Evolutionary conservation across 139 green algal genomes (phyloP).

Genomic region (Chlamydomonas incerta): DNA sequence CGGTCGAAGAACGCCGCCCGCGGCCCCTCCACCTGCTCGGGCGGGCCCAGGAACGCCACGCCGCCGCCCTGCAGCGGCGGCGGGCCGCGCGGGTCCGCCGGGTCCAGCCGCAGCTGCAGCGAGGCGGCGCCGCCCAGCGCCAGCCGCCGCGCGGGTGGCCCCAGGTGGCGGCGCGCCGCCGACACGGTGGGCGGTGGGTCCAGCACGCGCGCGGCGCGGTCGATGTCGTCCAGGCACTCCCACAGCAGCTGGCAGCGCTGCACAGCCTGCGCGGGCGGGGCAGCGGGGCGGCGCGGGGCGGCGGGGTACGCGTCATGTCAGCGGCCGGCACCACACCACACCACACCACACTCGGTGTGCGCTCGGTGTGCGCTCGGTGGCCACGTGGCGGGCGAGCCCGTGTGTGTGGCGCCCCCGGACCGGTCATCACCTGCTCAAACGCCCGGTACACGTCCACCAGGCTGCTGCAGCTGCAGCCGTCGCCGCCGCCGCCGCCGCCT

Average conservation of each 20-base stretch:
- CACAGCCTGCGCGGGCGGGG: background rate
- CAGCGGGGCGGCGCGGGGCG: no score
- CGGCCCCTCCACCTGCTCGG: background rate
- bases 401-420: no score
- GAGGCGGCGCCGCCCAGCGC: conserved; percentile 31
- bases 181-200: conserved; percentile 35
- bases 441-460: background rate
- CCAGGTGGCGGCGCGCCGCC: conserved; percentile 5
- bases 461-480: conserved; percentile 5
- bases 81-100: conserved; percentile 10
- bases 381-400: no score
- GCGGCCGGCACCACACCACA: no score
- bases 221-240: conserved; percentile 42
- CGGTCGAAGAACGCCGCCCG: conserved; percentile 5
- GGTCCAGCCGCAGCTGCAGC: conserved; percentile 44
- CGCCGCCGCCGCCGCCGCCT: background rate
- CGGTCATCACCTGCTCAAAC: conserved; percentile 15
- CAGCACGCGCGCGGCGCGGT: conserved; percentile 35
- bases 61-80: background rate
- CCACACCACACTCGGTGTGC: no score
- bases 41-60: conserved; percentile 28
- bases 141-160: conserved; percentile 9
- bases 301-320: no score
- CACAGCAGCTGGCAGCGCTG: conserved; percentile 24
- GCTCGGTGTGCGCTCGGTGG: no score